phyloP scores from a whole-genome alignment of 2,329 filamentous ascomycete genomes.

The Trichoderma sp. region DNA sequence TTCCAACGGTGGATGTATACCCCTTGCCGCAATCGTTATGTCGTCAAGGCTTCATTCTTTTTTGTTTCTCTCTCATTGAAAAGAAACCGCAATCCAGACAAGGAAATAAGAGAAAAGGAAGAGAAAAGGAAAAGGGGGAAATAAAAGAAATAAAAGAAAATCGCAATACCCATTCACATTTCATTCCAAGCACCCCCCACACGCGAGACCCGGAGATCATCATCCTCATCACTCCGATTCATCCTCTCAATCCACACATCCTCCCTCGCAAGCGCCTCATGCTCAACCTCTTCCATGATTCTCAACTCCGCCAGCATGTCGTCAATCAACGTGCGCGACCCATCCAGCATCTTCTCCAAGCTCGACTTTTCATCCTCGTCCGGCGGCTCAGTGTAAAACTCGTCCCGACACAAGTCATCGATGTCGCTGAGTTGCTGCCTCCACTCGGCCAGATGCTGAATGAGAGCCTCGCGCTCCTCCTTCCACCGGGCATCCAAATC shows the following conservation, averaged over 20 bases:
- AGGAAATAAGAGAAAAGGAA: neutral
- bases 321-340: constrained; percentile 47
- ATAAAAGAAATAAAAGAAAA: neutral
- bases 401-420: constrained; percentile 13
- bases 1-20: neutral
- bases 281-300: constrained; percentile 61
- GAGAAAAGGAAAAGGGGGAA: no score
- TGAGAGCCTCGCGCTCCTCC: constrained; percentile 52
- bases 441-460: constrained; percentile 55
- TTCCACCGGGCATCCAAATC: constrained; percentile 57
- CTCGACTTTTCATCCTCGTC: constrained; percentile 37
- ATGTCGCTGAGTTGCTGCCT: constrained; percentile 47
- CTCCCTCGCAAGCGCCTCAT: constrained; percentile 54
- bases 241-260: constrained; percentile 56
- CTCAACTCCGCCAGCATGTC: constrained; percentile 61
- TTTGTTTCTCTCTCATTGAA: neutral
- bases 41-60: neutral
- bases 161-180: constrained; percentile 29
- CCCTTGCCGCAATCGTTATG: neutral
- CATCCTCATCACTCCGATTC: constrained; percentile 43
- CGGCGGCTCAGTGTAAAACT: neutral
- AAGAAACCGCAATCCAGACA: neutral
- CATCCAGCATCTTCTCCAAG: constrained; percentile 47
- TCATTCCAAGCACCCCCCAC: constrained; percentile 50
- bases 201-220: constrained; percentile 33